Evolutionary conservation across 257 asterid genomes (phyloP).

Genomic region (Jacaranda mimosifolia): DNA sequence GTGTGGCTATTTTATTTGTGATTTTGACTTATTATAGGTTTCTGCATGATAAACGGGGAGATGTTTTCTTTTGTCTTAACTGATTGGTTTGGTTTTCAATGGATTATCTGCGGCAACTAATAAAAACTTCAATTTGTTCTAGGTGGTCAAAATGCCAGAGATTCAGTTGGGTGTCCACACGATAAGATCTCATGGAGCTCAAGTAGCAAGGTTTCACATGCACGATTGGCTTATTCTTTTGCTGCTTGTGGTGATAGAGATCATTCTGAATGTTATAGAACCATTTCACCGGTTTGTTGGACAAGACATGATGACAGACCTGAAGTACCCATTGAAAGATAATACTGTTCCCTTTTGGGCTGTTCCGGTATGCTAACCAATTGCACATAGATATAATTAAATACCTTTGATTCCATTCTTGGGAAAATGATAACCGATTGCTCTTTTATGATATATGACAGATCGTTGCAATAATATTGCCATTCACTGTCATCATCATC

Average conservation of each 20-base stretch:
- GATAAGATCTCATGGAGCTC: slow-evolving; percentile 79
- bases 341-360: slow-evolving; percentile 93
- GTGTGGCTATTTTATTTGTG: slow-evolving; percentile 1
- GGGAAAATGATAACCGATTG: slow-evolving; percentile 32
- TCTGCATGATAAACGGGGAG: neutral
- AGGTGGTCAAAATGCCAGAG: slow-evolving; percentile 79
- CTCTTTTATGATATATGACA: slow-evolving; percentile 43
- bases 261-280: slow-evolving; percentile 75
- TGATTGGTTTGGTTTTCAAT: neutral
- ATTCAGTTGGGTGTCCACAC: slow-evolving; percentile 95
- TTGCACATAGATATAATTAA: slow-evolving; percentile 8
- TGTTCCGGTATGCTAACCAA: slow-evolving; percentile 71
- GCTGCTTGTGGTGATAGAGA: slow-evolving; percentile 81
- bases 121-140: slow-evolving; percentile 29
- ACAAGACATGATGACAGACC: slow-evolving; percentile 86
- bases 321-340: slow-evolving; percentile 81
- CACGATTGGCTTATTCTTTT: slow-evolving; percentile 93
- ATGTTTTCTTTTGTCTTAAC: neutral
- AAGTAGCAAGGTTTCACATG: slow-evolving; percentile 85
- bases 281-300: slow-evolving; percentile 99
- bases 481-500: slow-evolving; percentile 58
- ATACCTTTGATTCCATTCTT: slow-evolving; percentile 10
- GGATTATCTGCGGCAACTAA: neutral
- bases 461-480: slow-evolving; percentile 79
- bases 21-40: neutral